Evolutionary conservation across 306 rosid genomes (phyloP), one percentile per base, ranked within the genome.

Genomic region (Sphenostylis stenocarpa): DNA sequence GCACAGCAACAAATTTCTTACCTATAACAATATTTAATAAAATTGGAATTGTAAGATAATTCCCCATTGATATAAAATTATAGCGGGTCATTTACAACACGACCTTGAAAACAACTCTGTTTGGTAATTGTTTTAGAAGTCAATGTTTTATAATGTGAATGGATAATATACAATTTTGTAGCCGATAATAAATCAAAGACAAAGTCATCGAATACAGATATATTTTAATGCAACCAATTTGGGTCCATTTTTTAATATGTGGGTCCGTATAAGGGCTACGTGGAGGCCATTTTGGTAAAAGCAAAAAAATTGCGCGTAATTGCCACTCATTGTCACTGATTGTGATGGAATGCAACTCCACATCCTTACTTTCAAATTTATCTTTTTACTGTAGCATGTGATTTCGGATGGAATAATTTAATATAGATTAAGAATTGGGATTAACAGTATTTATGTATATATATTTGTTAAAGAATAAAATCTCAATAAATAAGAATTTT

Each of bases 321-420:
- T 38, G 67, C n/a, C 81, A 77, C 74, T 69, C 17, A n/a, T n/a
- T n/a, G n/a, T n/a, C 11, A 0, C 28, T 67, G 57, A 67, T 26
- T n/a, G 73, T 28, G 57, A 43, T 68, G 16, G 58, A 24, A 24
- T 68, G 16, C n/a, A 16, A 28, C 29, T 69, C 12, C 21, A 60
- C 23, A 28, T 26, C 33, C 3, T 61, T 61, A 61, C 41, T 21
- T 13, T 12, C 65, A 7, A 5, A 56, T 56, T 56, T 5, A 31
- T n/a, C n/a, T n/a, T n/a, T n/a, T n/a, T n/a, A n/a, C n/a, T n/a
- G n/a, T n/a, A n/a, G n/a, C n/a, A n/a, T n/a, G n/a, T n/a, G n/a
- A n/a, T n/a, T n/a, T n/a, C n/a, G n/a, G n/a, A n/a, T n/a, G n/a
- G n/a, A n/a, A n/a, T n/a, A n/a, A n/a, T n/a, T n/a, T n/a, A n/a